Percentiles rank a stretch among this genome's conserved stretches.
Evolutionary conservation across 345 rosid genomes (phyloP).

Genomic region (Lepidium aucheri): DNA sequence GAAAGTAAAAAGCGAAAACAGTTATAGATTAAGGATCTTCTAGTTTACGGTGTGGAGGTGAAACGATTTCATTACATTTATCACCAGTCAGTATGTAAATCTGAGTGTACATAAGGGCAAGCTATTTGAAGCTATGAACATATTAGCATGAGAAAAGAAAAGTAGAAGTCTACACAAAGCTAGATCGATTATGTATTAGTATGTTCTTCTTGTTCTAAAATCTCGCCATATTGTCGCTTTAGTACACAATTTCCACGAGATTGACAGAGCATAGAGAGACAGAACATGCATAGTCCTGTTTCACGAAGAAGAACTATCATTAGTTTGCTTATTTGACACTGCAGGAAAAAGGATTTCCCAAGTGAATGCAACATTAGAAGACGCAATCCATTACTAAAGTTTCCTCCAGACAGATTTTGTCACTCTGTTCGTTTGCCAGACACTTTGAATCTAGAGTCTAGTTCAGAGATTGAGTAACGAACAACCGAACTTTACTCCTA

Average conservation of each 20-base stretch:
- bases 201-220: conserved; percentile 13
- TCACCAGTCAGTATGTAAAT: background rate
- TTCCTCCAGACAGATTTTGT: background rate
- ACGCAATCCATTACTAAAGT: background rate
- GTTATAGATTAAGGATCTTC: background rate
- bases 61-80: conserved; percentile 11
- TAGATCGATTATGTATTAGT: conserved; percentile 9
- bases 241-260: conserved; percentile 31
- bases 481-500: background rate
- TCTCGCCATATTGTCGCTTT: conserved; percentile 33
- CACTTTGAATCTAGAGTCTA: background rate
- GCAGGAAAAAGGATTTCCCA: background rate
- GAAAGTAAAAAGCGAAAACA: background rate
- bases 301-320: conserved; percentile 1
- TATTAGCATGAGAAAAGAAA: background rate
- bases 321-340: background rate
- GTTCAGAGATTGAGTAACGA: background rate
- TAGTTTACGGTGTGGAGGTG: background rate
- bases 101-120: background rate
- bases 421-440: background rate
- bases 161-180: background rate
- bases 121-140: conserved; percentile 10
- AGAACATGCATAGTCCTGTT: conserved; percentile 78
- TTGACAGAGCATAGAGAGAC: conserved; percentile 57
- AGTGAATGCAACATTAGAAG: background rate